Conservation (phyloP, 805 yeast genomes). For the Starmerella apicola region DNA sequence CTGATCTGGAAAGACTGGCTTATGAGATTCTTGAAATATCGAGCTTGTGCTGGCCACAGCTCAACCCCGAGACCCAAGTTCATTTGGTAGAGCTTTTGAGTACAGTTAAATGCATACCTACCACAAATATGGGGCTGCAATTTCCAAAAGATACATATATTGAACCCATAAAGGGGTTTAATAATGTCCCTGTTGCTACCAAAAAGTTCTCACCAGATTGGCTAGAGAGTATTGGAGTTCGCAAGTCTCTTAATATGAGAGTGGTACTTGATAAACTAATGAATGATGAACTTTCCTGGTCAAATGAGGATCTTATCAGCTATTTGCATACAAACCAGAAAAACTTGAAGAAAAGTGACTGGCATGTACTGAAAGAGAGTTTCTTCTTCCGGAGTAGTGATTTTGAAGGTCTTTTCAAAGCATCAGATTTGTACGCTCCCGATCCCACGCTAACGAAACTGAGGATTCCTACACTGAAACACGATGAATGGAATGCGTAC, state of each 20-base stretch:
- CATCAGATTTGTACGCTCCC: conserved; percentile 25
- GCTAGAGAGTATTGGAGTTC: conserved; percentile 26
- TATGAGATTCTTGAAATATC: conserved; percentile 20
- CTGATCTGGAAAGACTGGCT: not conserved
- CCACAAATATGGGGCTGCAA: conserved; percentile 30
- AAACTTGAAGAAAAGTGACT: conserved; percentile 24
- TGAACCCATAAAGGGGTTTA: conserved; percentile 26
- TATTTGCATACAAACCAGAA: conserved; percentile 24
- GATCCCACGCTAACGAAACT: conserved; percentile 19
- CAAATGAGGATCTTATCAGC: conserved; percentile 27
- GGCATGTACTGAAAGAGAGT: conserved; percentile 24
- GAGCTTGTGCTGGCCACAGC: conserved; percentile 22
- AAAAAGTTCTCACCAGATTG: conserved; percentile 17
- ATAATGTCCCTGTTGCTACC: conserved; percentile 28
- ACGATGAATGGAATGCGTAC: conserved; percentile 22
- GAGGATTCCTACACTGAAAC: conserved; percentile 24
- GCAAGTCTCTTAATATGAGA: conserved; percentile 31
- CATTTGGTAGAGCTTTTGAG: conserved; percentile 13
- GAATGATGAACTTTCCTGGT: conserved; percentile 24
- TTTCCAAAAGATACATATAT: conserved; percentile 28
- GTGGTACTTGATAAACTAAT: conserved; percentile 28
- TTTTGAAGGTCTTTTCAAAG: not conserved
- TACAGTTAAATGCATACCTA: conserved; percentile 26
- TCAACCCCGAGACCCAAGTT: conserved; percentile 6
- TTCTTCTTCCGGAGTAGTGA: conserved; percentile 23